Percentiles rank a stretch among this genome's conserved stretches.
phyloP scores from a whole-genome alignment of 1,284 basidiomycete genomes.

The Leccinum huronense region DNA sequence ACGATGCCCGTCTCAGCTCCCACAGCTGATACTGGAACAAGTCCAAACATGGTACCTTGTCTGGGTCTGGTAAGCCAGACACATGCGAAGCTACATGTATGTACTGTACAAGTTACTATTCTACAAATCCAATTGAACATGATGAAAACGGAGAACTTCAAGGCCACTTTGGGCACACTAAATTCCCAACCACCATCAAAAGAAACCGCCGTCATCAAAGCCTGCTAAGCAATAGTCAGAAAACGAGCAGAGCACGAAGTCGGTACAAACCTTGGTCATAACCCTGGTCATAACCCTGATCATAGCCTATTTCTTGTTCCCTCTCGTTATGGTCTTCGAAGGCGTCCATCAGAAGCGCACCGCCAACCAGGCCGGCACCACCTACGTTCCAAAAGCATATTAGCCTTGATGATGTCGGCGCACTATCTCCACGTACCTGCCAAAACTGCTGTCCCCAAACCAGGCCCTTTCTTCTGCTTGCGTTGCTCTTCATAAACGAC shows the following conservation, averaged over 20 bases:
- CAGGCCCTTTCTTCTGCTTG: conserved; percentile 24
- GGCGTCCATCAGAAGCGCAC: conserved; percentile 51
- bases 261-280: conserved; percentile 22
- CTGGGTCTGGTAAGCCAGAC: not conserved
- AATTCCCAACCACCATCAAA: conserved; percentile 9
- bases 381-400: conserved; percentile 35
- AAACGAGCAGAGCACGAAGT: not conserved
- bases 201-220: conserved; percentile 10
- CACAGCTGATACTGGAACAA: not conserved
- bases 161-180: not conserved
- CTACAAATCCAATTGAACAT: conserved; percentile 21
- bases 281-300: conserved; percentile 25
- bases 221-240: conserved; percentile 23
- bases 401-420: not conserved
- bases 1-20: not conserved
- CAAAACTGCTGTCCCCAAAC: conserved; percentile 27
- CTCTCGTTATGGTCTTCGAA: conserved; percentile 45
- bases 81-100: conserved; percentile 3
- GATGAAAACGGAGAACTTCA: not conserved
- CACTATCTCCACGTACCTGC: conserved; percentile 30
- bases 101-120: conserved; percentile 18
- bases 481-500: conserved; percentile 24
- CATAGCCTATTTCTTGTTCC: conserved; percentile 39
- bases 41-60: not conserved
- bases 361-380: conserved; percentile 60